phyloP scores from a whole-genome alignment of 441 rosid genomes.

The Jatropha multifida region DNA sequence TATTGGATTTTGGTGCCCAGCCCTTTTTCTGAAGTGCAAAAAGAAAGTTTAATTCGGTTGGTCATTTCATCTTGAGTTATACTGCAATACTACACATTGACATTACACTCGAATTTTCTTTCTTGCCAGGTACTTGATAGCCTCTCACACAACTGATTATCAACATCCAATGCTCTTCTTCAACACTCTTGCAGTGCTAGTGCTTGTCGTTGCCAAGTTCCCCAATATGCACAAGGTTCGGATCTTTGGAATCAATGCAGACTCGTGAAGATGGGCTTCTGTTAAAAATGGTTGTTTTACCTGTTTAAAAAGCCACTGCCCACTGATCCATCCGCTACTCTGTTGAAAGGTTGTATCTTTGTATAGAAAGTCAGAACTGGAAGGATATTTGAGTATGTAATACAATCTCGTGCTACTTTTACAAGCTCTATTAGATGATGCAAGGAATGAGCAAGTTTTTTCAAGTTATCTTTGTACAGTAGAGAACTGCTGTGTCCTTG shows the following conservation, averaged over 20 bases:
- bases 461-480: conserved; percentile 40
- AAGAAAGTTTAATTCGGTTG: not conserved
- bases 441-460: conserved; percentile 23
- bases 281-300: conserved; percentile 17
- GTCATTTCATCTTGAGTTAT: not conserved
- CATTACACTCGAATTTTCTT: not conserved
- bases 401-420: conserved; percentile 24
- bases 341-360: conserved; percentile 26
- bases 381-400: conserved; percentile 27
- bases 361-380: conserved; percentile 36
- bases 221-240: conserved; percentile 98
- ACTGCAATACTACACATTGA: not conserved
- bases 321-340: conserved; percentile 21
- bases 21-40: not conserved
- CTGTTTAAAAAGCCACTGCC: conserved; percentile 17
- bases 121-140: conserved; percentile 74
- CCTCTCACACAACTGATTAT: conserved; percentile 94
- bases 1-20: not conserved
- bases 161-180: conserved; percentile 86
- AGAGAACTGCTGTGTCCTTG: conserved; percentile 26
- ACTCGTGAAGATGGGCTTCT: conserved; percentile 37
- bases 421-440: conserved; percentile 13
- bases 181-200: conserved; percentile 74
- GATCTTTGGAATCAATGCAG: conserved; percentile 89
- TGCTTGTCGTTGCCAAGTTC: conserved; percentile 91